Evolutionary conservation across 768 basidiomycete genomes (phyloP).

Genomic region (Mycena epipterygia): DNA sequence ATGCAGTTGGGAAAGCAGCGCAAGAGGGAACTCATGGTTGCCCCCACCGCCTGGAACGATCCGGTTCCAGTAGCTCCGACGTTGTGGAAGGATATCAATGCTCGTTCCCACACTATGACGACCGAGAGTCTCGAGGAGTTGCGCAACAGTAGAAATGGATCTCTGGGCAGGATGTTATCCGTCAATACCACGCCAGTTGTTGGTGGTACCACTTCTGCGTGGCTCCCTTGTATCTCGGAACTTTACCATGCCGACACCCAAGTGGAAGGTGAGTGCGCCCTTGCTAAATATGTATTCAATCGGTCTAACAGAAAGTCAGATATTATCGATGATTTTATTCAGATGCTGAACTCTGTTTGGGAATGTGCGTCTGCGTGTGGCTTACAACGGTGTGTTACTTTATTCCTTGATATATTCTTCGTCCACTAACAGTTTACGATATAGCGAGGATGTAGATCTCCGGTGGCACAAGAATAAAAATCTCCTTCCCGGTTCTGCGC

Average conservation of each 20-base stretch:
- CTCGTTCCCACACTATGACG: not conserved
- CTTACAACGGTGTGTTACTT: not conserved
- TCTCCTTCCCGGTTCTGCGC: not conserved
- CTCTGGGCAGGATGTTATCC: not conserved
- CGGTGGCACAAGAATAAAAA: constrained; percentile 9
- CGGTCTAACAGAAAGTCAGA: not conserved
- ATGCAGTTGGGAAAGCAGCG: constrained; percentile 3
- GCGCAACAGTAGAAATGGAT: not conserved
- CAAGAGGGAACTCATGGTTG: not conserved
- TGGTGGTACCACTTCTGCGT: not conserved
- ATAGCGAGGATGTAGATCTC: constrained; percentile 3
- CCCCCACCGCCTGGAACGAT: not conserved
- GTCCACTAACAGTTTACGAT: not conserved
- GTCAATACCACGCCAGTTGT: not conserved
- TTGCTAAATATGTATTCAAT: no score
- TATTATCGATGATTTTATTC: not conserved
- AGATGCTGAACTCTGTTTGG: not conserved
- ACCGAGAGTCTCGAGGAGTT: constrained; percentile 1
- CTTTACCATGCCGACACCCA: not conserved
- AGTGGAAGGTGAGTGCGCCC: no score
- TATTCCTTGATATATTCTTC: not conserved
- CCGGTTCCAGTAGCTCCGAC: not conserved
- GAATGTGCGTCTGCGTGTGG: not conserved
- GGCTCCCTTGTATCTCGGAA: not conserved
- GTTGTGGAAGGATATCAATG: not conserved